Evolutionary conservation across 179 eudicot genomes (phyloP).

Genomic region (Amaranthus tricolor): DNA sequence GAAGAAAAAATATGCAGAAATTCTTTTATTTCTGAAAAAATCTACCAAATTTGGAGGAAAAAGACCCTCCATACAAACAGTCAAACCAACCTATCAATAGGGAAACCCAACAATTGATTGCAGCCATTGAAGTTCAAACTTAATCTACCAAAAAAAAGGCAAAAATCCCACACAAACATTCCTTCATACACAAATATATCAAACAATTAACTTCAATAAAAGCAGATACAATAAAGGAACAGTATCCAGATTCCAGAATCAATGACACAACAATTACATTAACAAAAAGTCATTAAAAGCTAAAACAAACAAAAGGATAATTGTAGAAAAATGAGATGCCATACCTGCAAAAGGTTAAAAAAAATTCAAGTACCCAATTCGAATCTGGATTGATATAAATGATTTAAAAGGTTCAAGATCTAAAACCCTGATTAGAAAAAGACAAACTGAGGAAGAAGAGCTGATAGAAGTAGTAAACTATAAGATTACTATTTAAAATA

Average conservation of each 20-base stretch:
- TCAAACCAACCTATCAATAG: conserved; percentile 26
- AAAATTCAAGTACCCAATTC: conserved; percentile 25
- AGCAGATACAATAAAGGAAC: neutral
- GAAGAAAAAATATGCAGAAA: no score
- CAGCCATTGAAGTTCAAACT: no score
- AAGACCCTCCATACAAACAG: conserved; percentile 14
- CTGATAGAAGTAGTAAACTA: conserved; percentile 1
- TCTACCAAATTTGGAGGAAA: conserved; percentile 25
- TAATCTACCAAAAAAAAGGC: neutral
- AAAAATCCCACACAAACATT: neutral
- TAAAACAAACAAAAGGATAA: conserved; percentile 8
- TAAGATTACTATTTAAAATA: conserved; percentile 3
- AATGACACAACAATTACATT: conserved; percentile 9
- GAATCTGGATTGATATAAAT: conserved; percentile 23
- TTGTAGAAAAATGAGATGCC: conserved; percentile 13
- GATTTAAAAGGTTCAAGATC: conserved; percentile 25
- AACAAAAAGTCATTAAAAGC: conserved; percentile 13
- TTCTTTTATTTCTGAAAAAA: neutral
- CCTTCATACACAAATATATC: neutral
- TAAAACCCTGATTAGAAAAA: conserved; percentile 19
- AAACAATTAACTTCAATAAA: neutral
- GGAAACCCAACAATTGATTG: neutral
- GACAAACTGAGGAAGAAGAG: neutral
- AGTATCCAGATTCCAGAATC: conserved; percentile 15
- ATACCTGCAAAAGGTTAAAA: conserved; percentile 8